phyloP scores from a whole-genome alignment of 306 rosid species.

The Fagus crenata region DNA sequence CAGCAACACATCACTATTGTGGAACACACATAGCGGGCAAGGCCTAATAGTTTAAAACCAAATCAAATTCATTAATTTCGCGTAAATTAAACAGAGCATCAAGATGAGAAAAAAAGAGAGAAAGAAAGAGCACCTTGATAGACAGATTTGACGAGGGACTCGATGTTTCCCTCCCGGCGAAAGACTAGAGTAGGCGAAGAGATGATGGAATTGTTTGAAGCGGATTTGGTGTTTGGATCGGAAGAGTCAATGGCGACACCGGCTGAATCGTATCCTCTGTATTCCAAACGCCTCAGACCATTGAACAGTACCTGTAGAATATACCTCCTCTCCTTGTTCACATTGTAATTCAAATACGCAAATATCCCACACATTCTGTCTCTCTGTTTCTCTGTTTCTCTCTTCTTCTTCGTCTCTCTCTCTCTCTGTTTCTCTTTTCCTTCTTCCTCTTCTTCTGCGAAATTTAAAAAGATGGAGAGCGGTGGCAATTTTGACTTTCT shows the following conservation, averaged over 20 bases:
- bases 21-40: too few species aligned
- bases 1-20: too few species aligned
- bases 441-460: background rate
- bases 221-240: slow-evolving; percentile 29
- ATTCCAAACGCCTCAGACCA: slow-evolving; percentile 84
- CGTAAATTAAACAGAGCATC: slow-evolving; percentile 20
- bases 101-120: background rate
- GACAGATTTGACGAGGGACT: slow-evolving; percentile 89
- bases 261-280: slow-evolving; percentile 95
- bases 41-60: background rate
- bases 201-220: slow-evolving; percentile 21
- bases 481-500: background rate
- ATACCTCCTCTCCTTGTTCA: slow-evolving; percentile 74
- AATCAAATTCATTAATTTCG: background rate
- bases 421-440: too few species aligned
- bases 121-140: slow-evolving; percentile 50
- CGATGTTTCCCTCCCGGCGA: slow-evolving; percentile 93
- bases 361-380: slow-evolving; percentile 89
- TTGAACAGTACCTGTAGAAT: slow-evolving; percentile 89
- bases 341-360: slow-evolving; percentile 89
- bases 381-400: background rate
- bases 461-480: background rate
- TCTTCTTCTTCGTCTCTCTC: background rate
- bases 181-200: slow-evolving; percentile 59
- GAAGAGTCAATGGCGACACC: slow-evolving; percentile 76